A percentile compares a stretch with the other conserved stretches of the same genome.
These are phyloP conservation scores for Aspergillus campestris DNA, from an alignment of 495 filamentous ascomycete species.

Conservation along the genomic window DNA sequence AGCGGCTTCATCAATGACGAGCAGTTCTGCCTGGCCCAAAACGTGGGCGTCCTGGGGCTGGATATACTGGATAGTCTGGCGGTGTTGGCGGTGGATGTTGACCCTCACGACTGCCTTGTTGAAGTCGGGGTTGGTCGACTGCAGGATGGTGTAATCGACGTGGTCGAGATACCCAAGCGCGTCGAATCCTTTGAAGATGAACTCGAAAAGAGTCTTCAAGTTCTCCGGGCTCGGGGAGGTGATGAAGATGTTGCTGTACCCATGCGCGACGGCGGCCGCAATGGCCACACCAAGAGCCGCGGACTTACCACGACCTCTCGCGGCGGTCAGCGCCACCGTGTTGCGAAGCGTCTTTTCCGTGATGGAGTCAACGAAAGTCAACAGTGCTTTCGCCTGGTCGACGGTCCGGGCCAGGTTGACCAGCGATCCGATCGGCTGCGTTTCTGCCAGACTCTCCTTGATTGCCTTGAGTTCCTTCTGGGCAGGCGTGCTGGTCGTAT, in stretches of 20 bases:
- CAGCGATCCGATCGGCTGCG: conserved; percentile 76
- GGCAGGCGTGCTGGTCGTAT: conserved; percentile 55
- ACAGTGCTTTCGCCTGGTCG: conserved; percentile 89
- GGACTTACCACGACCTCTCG: conserved; percentile 93
- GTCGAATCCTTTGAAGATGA: conserved; percentile 98
- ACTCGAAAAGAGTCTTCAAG: conserved; percentile 96
- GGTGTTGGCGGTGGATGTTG: conserved; percentile 89
- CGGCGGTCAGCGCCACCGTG: conserved; percentile 90
- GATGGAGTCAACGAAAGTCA: conserved; percentile 95
- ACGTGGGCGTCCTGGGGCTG: conserved; percentile 93
- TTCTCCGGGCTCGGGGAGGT: conserved; percentile 98
- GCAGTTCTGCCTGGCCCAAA: conserved; percentile 86
- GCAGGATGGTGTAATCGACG: conserved; percentile 94
- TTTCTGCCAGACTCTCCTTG: conserved; percentile 78
- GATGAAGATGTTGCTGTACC: conserved; percentile 99
- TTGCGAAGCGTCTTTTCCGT: conserved; percentile 90
- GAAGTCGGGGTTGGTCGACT: conserved; percentile 97
- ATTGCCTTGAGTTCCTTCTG: conserved; percentile 74
- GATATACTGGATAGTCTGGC: conserved; percentile 98
- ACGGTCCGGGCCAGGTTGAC: conserved; percentile 79
- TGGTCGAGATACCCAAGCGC: conserved; percentile 88
- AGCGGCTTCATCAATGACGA: conserved; percentile 97
- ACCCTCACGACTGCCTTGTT: conserved; percentile 98
- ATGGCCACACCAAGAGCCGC: conserved; percentile 91
- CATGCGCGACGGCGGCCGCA: conserved; percentile 87